phyloP scores from a whole-genome alignment of 2,329 filamentous ascomycete genomes.

The Alternaria triticimaculans region DNA sequence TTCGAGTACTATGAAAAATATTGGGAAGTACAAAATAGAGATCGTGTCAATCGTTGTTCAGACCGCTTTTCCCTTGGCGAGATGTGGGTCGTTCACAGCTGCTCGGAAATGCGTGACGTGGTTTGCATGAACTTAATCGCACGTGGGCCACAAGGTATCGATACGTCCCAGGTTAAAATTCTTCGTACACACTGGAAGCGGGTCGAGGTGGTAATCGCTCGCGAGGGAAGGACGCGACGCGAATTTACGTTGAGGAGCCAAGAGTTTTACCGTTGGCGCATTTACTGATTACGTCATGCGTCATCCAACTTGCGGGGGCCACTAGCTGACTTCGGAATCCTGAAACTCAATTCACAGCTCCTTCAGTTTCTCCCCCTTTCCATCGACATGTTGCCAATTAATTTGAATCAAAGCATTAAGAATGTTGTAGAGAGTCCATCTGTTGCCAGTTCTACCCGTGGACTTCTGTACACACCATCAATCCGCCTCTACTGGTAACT shows the following conservation, averaged over 20 bases:
- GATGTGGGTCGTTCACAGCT: not conserved
- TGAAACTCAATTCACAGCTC: not conserved
- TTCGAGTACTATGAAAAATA: not conserved
- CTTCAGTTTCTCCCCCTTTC: not conserved
- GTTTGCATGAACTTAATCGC: not conserved
- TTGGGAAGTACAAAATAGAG: not conserved
- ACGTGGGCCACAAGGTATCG: not conserved
- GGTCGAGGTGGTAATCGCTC: too few species aligned
- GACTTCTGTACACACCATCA: not conserved
- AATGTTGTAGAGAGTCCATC: not conserved
- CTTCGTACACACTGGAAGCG: not conserved
- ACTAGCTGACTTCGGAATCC: not conserved
- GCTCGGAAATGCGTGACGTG: not conserved
- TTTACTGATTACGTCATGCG: not conserved
- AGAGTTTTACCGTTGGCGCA: not conserved
- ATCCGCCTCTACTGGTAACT: not conserved
- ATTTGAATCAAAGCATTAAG: not conserved
- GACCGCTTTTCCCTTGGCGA: not conserved
- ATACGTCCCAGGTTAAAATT: accelerated
- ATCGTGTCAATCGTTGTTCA: not conserved
- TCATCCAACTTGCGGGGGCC: not conserved
- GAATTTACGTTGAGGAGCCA: not conserved
- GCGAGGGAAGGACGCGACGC: not conserved
- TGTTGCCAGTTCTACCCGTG: not conserved
- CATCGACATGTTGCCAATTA: not conserved